Base-by-base conservation (phyloP, 2,329 filamentous ascomycete genomes). In the Trichoderma brevicompactum region DNA sequence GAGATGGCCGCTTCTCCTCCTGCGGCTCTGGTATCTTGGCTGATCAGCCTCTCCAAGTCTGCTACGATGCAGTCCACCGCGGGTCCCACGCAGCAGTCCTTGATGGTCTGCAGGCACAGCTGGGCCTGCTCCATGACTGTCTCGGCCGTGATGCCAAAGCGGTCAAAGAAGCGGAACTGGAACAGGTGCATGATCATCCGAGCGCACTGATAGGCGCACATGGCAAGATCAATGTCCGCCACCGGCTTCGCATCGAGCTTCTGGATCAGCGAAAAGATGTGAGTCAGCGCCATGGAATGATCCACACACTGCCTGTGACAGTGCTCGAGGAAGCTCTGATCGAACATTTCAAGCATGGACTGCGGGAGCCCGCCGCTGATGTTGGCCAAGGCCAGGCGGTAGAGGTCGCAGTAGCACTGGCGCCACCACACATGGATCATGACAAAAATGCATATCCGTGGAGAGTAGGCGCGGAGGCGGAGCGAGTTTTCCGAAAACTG, bases 361-460 rank as follows among this genome's bases (percentile, higher is more conserved):
- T 77, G 77, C 2, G 83, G 78, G 0, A 86, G 74, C 0, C 83
- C 81, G 43, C 86, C 84, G 19, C 82, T 80, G 40, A 86, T 77
- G 0, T 83, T 83, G 0, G 78, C 77, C 7, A 87, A 76, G 2
- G 80, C 83, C 7, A 86, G 76, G 1, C 84, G 82, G 68, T 85
- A 86, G 2, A 87, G 75, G 69, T 87, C 84, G 68, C 83, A 83
- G 69, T 86, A 80, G 65, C 84, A 87, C 67, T 86, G 84, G 34
- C 83, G 78, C 83, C 83, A 86, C 83, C 82, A 85, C 8, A 87
- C 78, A 68, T 87, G 84, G 9, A 86, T 86, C 83, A 86, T 86
- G 70, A 86, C 77, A 66, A 84, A 87, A 48, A 85, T 83, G 66
- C 83, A 85, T 5, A 87, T 79, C 3, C 85, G 78, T 2, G 84